Evolutionary conservation across 306 rosid genomes (phyloP).

Genomic region (Trifolium subterraneum): DNA sequence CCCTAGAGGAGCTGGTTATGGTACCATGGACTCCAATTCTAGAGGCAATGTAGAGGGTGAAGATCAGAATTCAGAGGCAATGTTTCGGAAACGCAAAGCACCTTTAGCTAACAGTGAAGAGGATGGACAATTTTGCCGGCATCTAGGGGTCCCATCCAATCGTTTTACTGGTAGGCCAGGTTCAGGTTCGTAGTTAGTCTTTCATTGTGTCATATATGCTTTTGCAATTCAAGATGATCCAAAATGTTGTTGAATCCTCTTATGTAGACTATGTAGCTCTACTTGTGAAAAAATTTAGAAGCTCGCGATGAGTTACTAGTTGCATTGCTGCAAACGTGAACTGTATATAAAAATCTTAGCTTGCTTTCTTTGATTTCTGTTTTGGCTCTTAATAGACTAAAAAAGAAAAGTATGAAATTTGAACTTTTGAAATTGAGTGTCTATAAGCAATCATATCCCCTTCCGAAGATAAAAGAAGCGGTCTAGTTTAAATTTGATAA

Average conservation of each 20-base stretch:
- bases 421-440: conserved; percentile 29
- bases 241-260: conserved; percentile 55
- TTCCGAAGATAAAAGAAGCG: conserved; percentile 5
- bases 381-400: conserved; percentile 34
- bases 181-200: conserved; percentile 84
- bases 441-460: conserved; percentile 16
- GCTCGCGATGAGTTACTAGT: conserved; percentile 53
- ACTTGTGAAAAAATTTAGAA: conserved; percentile 55
- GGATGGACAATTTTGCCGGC: conserved; percentile 83
- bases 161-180: conserved; percentile 70
- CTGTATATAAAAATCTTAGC: conserved; percentile 57
- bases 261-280: conserved; percentile 64
- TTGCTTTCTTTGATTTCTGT: conserved; percentile 39
- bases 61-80: conserved; percentile 60
- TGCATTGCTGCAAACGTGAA: conserved; percentile 56
- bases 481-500: conserved; percentile 27
- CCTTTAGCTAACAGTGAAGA: conserved; percentile 63
- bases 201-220: conserved; percentile 59
- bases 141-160: conserved; percentile 73
- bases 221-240: conserved; percentile 53
- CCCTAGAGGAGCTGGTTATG: conserved; percentile 59
- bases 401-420: neutral
- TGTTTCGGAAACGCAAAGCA: conserved; percentile 70
- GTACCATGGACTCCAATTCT: conserved; percentile 56
- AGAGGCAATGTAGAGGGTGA: conserved; percentile 60